Evolutionary conservation across 2,329 filamentous ascomycete genomes (phyloP), one percentile per base, ranked within the genome.

Genomic region (Chaetomiaceae sp.): DNA sequence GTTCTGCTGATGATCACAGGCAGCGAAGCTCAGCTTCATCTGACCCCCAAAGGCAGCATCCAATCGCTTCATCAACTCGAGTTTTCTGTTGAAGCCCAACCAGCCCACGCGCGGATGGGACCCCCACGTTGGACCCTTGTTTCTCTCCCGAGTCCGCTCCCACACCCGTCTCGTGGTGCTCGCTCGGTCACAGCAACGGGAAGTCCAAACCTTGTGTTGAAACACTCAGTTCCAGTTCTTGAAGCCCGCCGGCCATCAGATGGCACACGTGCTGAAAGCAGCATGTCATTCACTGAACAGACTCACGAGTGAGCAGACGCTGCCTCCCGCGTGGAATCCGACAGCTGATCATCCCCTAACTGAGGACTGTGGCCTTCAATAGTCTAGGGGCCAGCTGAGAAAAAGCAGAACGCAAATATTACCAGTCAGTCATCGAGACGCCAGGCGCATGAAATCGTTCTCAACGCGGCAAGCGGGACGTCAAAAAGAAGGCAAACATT

Each of bases 41-140:
- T 25, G 20, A n/a, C 15, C 29, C 11, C 12, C 14, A 5, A 15
- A 20, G 9, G 29, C 34, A 33, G n/a, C 45, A 19, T 9, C 43
- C 42, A 48, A 54, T 49, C 47, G 46, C n/a, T n/a, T n/a, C n/a
- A n/a, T n/a, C n/a, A n/a, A n/a, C n/a, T n/a, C n/a, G n/a, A n/a
- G n/a, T n/a, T n/a, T n/a, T n/a, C n/a, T n/a, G 15, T 12, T 4
- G 20, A 4, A 11, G 14, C 8, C 19, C 19, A 23, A 14, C 27
- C 17, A 42, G 31, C 50, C 50, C 50, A 47, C 38, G 36, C 42
- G 20, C 48, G 47, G 22, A 31, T 40, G 27, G 36, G 12, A 36
- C 49, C 55, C 56, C 56, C 50, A 53, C 49, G 37, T 40, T 36
- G 4, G 20, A 47, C 49, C 46, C 56, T 48, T 55, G 49, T 25